Conservation (phyloP, 2,329 filamentous ascomycete species). For the Colletotrichum brevisporum region DNA sequence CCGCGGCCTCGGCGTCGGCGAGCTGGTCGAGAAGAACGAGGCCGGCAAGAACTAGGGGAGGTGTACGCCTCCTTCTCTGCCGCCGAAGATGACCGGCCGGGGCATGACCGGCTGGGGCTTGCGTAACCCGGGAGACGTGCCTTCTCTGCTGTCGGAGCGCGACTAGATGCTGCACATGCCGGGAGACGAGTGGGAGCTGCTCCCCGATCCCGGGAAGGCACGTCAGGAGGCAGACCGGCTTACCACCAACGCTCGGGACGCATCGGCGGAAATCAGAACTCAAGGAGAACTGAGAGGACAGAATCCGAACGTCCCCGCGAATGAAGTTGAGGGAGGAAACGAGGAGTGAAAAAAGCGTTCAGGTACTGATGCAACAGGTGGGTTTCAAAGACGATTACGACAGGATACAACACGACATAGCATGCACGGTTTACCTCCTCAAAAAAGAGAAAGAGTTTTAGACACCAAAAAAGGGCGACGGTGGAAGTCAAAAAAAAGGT, state of each 20-base stretch:
- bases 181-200: too few species aligned
- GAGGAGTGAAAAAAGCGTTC: not conserved
- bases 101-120: not conserved
- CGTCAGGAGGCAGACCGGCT: too few species aligned
- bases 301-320: too few species aligned
- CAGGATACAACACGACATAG: slow-evolving; percentile 27
- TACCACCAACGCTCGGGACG: too few species aligned
- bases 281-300: too few species aligned
- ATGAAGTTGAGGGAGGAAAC: too few species aligned
- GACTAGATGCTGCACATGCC: too few species aligned
- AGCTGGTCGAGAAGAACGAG: slow-evolving; percentile 81
- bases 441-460: slow-evolving; percentile 23
- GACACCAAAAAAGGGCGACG: not conserved
- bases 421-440: slow-evolving; percentile 8
- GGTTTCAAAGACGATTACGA: slow-evolving; percentile 18
- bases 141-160: too few species aligned
- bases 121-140: not conserved
- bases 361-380: slow-evolving; percentile 2
- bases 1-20: slow-evolving; percentile 82
- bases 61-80: slow-evolving; percentile 4
- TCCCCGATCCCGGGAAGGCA: too few species aligned
- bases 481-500: too few species aligned
- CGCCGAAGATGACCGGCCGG: too few species aligned
- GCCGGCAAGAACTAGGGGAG: slow-evolving; percentile 60
- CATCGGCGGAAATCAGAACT: too few species aligned